phyloP scores from a whole-genome alignment of 1,284 basidiomycete species.

The Ustilago curta region DNA sequence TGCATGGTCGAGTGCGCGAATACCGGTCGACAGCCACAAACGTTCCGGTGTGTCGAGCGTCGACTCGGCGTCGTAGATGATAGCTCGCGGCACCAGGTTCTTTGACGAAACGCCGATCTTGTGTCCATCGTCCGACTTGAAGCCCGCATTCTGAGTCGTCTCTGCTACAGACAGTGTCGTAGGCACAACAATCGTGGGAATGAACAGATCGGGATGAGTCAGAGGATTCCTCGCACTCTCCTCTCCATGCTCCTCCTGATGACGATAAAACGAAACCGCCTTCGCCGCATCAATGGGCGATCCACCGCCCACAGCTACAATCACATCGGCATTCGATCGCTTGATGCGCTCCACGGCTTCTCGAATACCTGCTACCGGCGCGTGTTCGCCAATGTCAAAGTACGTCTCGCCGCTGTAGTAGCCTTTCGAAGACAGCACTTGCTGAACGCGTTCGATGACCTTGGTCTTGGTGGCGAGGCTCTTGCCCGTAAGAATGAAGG shows the following conservation, averaged over 20 bases:
- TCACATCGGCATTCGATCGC: slow-evolving; percentile 75
- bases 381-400: slow-evolving; percentile 80
- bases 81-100: slow-evolving; percentile 68
- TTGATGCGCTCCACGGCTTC: slow-evolving; percentile 73
- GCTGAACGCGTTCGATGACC: slow-evolving; percentile 41
- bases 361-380: slow-evolving; percentile 79
- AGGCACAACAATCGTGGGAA: slow-evolving; percentile 76
- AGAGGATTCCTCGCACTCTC: slow-evolving; percentile 22
- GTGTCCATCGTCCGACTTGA: slow-evolving; percentile 78
- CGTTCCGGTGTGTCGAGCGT: slow-evolving; percentile 80
- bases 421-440: slow-evolving; percentile 33
- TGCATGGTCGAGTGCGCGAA: slow-evolving; percentile 80
- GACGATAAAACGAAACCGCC: slow-evolving; percentile 47
- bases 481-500: slow-evolving; percentile 58
- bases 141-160: slow-evolving; percentile 76
- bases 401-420: slow-evolving; percentile 72
- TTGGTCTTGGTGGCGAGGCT: slow-evolving; percentile 53
- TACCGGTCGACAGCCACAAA: slow-evolving; percentile 77
- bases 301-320: slow-evolving; percentile 78
- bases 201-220: slow-evolving; percentile 61
- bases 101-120: slow-evolving; percentile 75
- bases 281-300: slow-evolving; percentile 80
- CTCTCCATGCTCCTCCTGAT: slow-evolving; percentile 35
- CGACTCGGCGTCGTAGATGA: slow-evolving; percentile 82
- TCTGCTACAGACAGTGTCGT: slow-evolving; percentile 86